Evolutionary conservation across 139 green algal species (phyloP).

Genomic region (Chlamydomonas sp.): DNA sequence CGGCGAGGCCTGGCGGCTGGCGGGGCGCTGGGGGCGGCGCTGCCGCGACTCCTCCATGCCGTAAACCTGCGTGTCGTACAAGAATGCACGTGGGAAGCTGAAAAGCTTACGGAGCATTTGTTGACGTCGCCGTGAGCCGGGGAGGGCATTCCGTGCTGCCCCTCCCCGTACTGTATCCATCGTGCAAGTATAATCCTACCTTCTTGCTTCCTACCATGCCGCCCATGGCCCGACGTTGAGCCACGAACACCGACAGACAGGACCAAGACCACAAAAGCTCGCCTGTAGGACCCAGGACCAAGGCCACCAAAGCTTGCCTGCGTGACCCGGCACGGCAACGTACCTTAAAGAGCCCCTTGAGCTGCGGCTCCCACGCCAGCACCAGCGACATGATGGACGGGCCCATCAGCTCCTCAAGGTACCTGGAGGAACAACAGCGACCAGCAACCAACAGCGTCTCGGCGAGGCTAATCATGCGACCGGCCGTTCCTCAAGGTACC

Average conservation of each 20-base stretch:
- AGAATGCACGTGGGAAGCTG: neutral
- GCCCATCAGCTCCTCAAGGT: slow-evolving; percentile 51
- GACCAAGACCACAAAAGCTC: too few relatives aligned
- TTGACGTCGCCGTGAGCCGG: neutral
- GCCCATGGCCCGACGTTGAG: too few relatives aligned
- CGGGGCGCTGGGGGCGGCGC: neutral
- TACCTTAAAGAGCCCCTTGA: slow-evolving; percentile 47
- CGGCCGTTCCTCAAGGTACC: slow-evolving; percentile 52
- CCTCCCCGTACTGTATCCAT: neutral
- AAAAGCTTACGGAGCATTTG: too few relatives aligned
- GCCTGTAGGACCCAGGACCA: too few relatives aligned
- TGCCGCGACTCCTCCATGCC: slow-evolving; percentile 31
- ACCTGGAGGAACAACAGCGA: slow-evolving; percentile 19
- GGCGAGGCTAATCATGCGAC: neutral
- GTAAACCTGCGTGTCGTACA: slow-evolving; percentile 15
- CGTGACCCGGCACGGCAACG: neutral
- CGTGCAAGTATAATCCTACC: too few relatives aligned
- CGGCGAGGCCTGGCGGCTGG: neutral
- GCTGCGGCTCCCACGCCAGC: slow-evolving; percentile 56
- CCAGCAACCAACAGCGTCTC: too few relatives aligned
- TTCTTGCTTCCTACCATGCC: too few relatives aligned
- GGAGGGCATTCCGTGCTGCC: neutral
- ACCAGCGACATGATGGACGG: slow-evolving; percentile 49
- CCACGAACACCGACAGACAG: too few relatives aligned
- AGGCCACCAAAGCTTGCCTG: too few relatives aligned